phyloP scores from a whole-genome alignment of 345 rosid species.

The Psidium guajava region DNA sequence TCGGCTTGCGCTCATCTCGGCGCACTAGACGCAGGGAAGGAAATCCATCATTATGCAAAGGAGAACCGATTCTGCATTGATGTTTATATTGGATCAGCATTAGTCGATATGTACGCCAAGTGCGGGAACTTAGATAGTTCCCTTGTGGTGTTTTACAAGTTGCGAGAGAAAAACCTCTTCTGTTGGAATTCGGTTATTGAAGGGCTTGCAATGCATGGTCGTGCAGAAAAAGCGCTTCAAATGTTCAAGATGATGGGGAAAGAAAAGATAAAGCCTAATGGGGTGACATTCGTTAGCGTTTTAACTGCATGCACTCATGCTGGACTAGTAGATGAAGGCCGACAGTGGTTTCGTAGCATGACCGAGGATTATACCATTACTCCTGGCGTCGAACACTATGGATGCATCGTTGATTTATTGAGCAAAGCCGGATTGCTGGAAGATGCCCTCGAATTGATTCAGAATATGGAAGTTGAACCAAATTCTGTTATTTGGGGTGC shows the following conservation, averaged over 20 bases:
- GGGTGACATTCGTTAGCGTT: constrained; percentile 63
- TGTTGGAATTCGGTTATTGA: constrained; percentile 85
- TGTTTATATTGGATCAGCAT: constrained; percentile 70
- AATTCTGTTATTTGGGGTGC: constrained; percentile 78
- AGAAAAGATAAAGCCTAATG: constrained; percentile 43
- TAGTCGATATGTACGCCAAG: constrained; percentile 83
- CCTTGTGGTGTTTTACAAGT: constrained; percentile 55
- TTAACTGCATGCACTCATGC: constrained; percentile 74
- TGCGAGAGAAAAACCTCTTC: constrained; percentile 53
- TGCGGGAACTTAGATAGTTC: constrained; percentile 62
- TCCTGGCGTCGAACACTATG: constrained; percentile 48
- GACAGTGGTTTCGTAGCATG: constrained; percentile 42
- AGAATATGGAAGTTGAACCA: constrained; percentile 36
- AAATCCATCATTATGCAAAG: constrained; percentile 48
- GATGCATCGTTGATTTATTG: constrained; percentile 69
- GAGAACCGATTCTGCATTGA: constrained; percentile 45
- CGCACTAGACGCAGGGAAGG: constrained; percentile 46
- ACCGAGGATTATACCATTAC: constrained; percentile 24
- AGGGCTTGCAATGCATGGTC: constrained; percentile 68
- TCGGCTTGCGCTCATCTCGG: constrained; percentile 89
- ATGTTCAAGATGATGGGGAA: constrained; percentile 58
- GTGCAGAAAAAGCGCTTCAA: constrained; percentile 41
- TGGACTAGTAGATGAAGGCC: constrained; percentile 74
- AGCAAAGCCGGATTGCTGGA: constrained; percentile 63
- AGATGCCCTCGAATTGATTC: constrained; percentile 49